Base-by-base conservation (phyloP, 805 yeast genomes). In the Yamadazyma kitorensis region DNA sequence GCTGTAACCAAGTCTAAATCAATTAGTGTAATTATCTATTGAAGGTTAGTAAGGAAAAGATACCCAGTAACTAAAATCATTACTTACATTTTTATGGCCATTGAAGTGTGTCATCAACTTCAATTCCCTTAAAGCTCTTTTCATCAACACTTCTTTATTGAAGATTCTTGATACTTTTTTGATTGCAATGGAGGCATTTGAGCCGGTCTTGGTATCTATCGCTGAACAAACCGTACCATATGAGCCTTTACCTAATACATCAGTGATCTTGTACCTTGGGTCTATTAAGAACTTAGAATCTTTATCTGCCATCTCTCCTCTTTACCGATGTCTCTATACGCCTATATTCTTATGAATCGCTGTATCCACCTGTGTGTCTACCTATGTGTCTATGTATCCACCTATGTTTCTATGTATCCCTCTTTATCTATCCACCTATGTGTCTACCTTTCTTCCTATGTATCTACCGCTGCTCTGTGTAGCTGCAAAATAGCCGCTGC, bases 151-250 rank as follows among this genome's bases (percentile, higher is more conserved):
- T 29, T 79, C 85, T 44, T 76, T 76, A 26, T 67, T 65, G 49
- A 85, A 83, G 17, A 87, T 84, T 43, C 75, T 74, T 24, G 80
- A 72, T 10, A 89, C 84, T 52, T 86, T 86, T 55, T 89, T 89
- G 34, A 89, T 80, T 6, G 96, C 97, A 11, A 88, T 56, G 57
- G 54, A 12, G 2, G 31, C 16, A 2, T 16, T 24, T 4, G 19
- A 5, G 5, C 17, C 27, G 7, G 40, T 30, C 24, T 61, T 56
- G n/a, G 61, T 45, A 49, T 80, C 86, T 6, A 71, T 42, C 0
- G 91, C 94, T 3, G 86, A 77, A 44, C 93, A 85, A 4, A 87
- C 96, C 0, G 80, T 76, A 1, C 96, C 96, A 54, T 87, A 87
- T 0, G 95, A 81, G 0, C 96, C 96, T 51, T 80, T 80, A 0